Percentiles rank a stretch among this genome's conserved stretches.
These are phyloP conservation scores for Blastobotrys robertii DNA, from an alignment of 805 yeast genomes.

Conservation along the genomic window DNA sequence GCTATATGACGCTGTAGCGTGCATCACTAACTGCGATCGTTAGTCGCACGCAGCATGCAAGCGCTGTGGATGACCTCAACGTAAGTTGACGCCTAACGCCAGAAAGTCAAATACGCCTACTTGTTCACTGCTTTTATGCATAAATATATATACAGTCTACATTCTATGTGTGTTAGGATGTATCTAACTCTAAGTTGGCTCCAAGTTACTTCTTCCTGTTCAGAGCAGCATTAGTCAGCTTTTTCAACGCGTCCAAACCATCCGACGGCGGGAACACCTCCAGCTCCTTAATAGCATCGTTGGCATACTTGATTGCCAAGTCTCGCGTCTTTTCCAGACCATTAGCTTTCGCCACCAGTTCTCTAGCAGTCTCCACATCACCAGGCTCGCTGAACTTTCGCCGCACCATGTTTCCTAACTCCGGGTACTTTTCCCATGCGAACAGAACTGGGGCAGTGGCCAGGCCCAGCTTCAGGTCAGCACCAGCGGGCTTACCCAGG, in stretches of 20 bases:
- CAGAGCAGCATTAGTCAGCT: constrained; percentile 72
- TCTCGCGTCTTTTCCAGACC: constrained; percentile 71
- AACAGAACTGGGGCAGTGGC: constrained; percentile 95
- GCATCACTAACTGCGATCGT: too few relatives aligned
- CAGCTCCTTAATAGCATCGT: constrained; percentile 62
- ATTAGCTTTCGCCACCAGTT: constrained; percentile 55
- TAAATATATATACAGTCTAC: not conserved
- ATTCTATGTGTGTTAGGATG: too few relatives aligned
- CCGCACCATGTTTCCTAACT: constrained; percentile 71
- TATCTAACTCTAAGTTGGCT: not conserved
- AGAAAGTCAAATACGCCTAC: too few relatives aligned
- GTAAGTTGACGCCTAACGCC: too few relatives aligned
- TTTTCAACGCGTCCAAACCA: constrained; percentile 77
- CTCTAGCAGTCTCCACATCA: constrained; percentile 75
- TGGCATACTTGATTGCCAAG: constrained; percentile 72
- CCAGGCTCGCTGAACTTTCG: constrained; percentile 75
- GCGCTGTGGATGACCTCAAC: too few relatives aligned
- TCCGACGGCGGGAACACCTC: constrained; percentile 71
- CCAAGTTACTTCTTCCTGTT: constrained; percentile 57
- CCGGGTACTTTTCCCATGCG: constrained; percentile 88
- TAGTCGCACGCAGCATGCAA: too few relatives aligned
- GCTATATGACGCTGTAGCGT: too few relatives aligned
- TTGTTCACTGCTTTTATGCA: not conserved
- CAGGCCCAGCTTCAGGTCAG: constrained; percentile 84
- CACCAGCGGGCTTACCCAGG: constrained; percentile 93